Conservation (phyloP, 129 eudicot species). For the Gnaphalium uliginosum region DNA sequence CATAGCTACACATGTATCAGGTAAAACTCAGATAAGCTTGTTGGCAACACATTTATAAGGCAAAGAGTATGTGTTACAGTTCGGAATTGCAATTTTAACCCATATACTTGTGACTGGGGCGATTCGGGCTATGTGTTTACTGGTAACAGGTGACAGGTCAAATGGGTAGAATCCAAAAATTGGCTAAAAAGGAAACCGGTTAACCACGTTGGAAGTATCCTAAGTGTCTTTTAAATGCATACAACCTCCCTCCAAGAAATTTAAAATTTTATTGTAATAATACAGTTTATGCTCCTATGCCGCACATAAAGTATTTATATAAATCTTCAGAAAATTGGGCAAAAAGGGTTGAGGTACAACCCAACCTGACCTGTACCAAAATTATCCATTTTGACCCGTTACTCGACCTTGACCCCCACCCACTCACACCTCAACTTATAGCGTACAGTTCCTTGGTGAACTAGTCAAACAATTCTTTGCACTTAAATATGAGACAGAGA, state of each 20-base stretch:
- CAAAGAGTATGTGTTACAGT: neutral
- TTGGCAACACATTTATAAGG: neutral
- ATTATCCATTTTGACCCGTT: neutral
- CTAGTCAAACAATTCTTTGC: neutral
- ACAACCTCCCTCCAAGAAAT: neutral
- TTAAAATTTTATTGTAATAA: neutral
- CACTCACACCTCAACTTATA: neutral
- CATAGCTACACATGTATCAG: constrained; percentile 41
- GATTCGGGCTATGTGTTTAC: neutral
- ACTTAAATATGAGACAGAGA: neutral
- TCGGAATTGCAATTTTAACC: neutral
- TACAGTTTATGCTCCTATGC: neutral
- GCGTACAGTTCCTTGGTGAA: neutral
- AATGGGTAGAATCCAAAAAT: neutral
- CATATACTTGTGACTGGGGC: neutral
- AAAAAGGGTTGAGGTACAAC: neutral
- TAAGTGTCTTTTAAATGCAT: neutral
- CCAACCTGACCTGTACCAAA: neutral
- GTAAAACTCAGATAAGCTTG: constrained; percentile 4
- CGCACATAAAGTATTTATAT: neutral
- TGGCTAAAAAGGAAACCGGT: neutral
- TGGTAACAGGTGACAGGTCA: neutral
- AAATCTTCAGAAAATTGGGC: no score
- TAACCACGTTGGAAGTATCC: neutral
- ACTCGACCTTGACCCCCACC: no score